Evolutionary conservation across 352 stramenopile genomes (phyloP), one percentile per base, ranked within the genome.

Genomic region (Halophytophthora batemanensis): DNA sequence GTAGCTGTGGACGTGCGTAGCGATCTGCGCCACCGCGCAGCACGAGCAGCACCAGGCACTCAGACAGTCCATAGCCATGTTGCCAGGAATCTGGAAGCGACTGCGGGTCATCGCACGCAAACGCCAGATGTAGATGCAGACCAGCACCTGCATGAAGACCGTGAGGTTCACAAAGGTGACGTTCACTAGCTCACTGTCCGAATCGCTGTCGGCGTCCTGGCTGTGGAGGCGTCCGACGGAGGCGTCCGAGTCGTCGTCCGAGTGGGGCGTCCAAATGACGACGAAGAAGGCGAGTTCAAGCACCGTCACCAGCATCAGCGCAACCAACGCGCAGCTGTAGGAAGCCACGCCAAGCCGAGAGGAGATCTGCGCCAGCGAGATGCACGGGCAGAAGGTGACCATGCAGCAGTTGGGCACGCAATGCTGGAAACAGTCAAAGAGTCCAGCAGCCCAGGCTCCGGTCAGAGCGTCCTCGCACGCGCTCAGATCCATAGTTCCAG

Each of bases 361-460:
- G 0, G 65, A 68, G 45, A 84, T 68, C 39, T 86, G 75, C 0
- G 72, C 72, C 41, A 84, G 17, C 14, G 72, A 63, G 40, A 84
- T 69, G 42, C 71, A 86, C 2, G 71, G 69, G 19, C 63, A 77
- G 11, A 60, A 61, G 2, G 58, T 70, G 25, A 74, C 66, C 69
- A 83, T 76, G 33, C 67, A 61, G 53, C 75, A 69, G 40, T 86
- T 86, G 36, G 75, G 75, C 38, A 77, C 53, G 38, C 62, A 50
- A 43, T 75, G 70, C 22, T 71, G 36, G 34, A 64, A 65, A 50
- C 69, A 83, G 49, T 74, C 64, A 50, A 66, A 79, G 14, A 86
- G 50, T 3, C 59, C 56, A 1, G 61, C 49, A 1, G 59, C 64
- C 74, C 74, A 86, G 12, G 55, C 50, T 18, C 68, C 68, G 0